Evolutionary conservation across 106 monocot species (phyloP).

Genomic region (Dendrobium nobile): DNA sequence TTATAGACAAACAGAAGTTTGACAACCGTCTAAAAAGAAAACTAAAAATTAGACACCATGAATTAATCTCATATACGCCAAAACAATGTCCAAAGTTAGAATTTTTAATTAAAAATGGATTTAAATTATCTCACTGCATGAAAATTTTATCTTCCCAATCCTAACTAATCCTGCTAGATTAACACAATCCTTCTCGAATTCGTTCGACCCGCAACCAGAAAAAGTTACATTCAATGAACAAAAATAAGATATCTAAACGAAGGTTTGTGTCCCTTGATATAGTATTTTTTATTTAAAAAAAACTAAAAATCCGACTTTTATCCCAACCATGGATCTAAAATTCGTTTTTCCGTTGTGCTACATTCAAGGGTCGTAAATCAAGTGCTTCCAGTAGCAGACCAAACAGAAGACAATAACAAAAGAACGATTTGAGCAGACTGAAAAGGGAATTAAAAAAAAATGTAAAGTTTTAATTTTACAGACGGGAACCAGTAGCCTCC

Average conservation of each 20-base stretch:
- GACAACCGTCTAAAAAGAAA: too few species aligned
- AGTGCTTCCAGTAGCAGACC: not conserved
- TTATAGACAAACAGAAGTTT: too few species aligned
- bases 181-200: too few species aligned
- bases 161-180: too few species aligned
- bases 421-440: not conserved
- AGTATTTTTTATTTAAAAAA: not conserved
- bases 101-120: not conserved
- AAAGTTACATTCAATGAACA: too few species aligned
- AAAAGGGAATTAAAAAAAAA: not conserved
- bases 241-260: too few species aligned
- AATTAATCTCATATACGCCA: not conserved
- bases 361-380: not conserved
- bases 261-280: too few species aligned
- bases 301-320: not conserved
- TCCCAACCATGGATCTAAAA: not conserved
- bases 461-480: not conserved
- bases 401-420: not conserved
- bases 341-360: not conserved
- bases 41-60: not conserved
- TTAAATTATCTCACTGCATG: too few species aligned
- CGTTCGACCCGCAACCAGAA: too few species aligned
- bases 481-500: slow-evolving; percentile 87
- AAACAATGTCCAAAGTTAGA: not conserved
- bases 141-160: too few species aligned